phyloP scores from a whole-genome alignment of 495 filamentous ascomycete genomes.

The Podospora australis region DNA sequence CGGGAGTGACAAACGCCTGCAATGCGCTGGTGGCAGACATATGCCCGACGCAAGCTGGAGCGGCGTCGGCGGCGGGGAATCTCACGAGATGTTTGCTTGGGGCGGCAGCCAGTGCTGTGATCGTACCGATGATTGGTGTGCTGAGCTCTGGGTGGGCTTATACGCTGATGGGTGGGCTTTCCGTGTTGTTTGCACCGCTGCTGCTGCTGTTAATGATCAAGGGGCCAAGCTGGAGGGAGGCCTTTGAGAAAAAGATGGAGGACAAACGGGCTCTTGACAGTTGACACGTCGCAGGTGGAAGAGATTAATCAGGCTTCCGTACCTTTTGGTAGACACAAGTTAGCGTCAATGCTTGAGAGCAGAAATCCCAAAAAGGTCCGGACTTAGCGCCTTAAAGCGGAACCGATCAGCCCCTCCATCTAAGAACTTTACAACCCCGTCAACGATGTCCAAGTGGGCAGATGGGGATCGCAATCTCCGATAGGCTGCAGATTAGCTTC shows the following conservation, averaged over 20 bases:
- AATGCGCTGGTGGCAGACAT: slow-evolving; percentile 59
- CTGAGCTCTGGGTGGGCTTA: slow-evolving; percentile 66
- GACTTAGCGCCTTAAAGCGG: too few relatives aligned
- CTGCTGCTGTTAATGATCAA: slow-evolving; percentile 36
- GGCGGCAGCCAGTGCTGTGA: slow-evolving; percentile 57
- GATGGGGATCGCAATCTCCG: too few relatives aligned
- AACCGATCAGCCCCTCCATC: too few relatives aligned
- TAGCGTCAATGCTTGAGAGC: too few relatives aligned
- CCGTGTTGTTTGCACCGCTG: slow-evolving; percentile 45
- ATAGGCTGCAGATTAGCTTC: too few relatives aligned
- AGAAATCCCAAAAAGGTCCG: too few relatives aligned
- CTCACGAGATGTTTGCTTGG: slow-evolving; percentile 60
- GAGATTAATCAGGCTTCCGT: too few relatives aligned
- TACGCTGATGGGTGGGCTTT: slow-evolving; percentile 54
- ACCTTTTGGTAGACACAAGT: too few relatives aligned
- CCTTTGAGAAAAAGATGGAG: slow-evolving; percentile 4
- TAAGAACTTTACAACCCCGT: too few relatives aligned
- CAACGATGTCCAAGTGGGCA: too few relatives aligned
- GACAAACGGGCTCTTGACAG: too few relatives aligned
- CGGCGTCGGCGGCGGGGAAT: slow-evolving; percentile 65
- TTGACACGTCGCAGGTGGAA: too few relatives aligned
- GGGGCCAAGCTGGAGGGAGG: slow-evolving; percentile 33
- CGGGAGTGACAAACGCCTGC: slow-evolving; percentile 40
- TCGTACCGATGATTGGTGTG: slow-evolving; percentile 56
- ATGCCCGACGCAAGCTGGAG: slow-evolving; percentile 51